phyloP scores from a whole-genome alignment of 2,329 filamentous ascomycete species.

The Nemania abortiva region DNA sequence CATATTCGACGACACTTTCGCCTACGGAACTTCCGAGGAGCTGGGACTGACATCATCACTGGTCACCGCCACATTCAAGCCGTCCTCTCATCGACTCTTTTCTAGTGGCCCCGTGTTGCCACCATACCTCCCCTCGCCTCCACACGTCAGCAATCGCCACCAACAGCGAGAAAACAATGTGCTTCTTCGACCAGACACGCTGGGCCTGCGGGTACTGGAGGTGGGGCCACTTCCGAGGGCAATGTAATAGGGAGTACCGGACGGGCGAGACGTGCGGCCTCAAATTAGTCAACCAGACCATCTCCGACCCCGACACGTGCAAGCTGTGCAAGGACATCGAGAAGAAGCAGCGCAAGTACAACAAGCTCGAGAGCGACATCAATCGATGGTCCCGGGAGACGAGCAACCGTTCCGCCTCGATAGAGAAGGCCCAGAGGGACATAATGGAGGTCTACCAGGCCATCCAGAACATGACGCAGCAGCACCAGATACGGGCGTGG shows the following conservation, averaged over 20 bases:
- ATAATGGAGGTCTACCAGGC: slow-evolving; percentile 75
- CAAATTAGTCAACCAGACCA: slow-evolving; percentile 85
- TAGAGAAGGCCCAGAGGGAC: slow-evolving; percentile 77
- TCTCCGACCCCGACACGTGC: slow-evolving; percentile 74
- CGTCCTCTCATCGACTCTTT: slow-evolving; percentile 11
- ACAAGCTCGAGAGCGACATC: slow-evolving; percentile 80
- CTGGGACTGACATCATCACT: slow-evolving; percentile 16
- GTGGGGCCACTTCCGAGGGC: slow-evolving; percentile 92
- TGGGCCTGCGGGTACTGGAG: slow-evolving; percentile 92
- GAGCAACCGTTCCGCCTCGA: slow-evolving; percentile 74
- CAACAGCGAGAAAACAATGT: slow-evolving; percentile 69
- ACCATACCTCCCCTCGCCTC: slow-evolving; percentile 16
- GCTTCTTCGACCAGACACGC: slow-evolving; percentile 92
- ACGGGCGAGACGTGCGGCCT: slow-evolving; percentile 97
- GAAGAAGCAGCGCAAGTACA: slow-evolving; percentile 81
- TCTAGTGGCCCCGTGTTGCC: slow-evolving; percentile 25
- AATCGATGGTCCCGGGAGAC: slow-evolving; percentile 82
- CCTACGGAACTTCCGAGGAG: slow-evolving; percentile 17
- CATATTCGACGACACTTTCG: slow-evolving; percentile 30
- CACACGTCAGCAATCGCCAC: slow-evolving; percentile 17
- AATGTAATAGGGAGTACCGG: slow-evolving; percentile 94
- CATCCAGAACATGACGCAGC: slow-evolving; percentile 61
- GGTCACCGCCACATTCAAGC: slow-evolving; percentile 13
- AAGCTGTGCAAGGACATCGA: slow-evolving; percentile 90
- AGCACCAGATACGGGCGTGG: slow-evolving; percentile 56